A percentile compares a stretch with the other conserved stretches of the same genome.
These are phyloP conservation scores for Ballota nigra DNA, from an alignment of 257 asterid species.

Conservation along the genomic window DNA sequence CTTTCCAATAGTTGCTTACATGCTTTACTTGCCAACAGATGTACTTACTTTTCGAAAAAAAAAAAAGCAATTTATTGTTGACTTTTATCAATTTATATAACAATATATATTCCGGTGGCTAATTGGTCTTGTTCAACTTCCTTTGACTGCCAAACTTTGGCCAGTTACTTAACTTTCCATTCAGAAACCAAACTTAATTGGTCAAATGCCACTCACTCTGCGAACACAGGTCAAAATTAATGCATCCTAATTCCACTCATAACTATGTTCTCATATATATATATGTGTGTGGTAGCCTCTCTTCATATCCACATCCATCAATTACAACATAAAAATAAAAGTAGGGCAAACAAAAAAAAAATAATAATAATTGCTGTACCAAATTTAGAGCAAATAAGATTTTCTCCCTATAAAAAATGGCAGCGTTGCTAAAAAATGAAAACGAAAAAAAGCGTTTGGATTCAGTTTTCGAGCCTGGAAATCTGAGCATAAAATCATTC, in stretches of 20 bases:
- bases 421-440: constrained; percentile 2
- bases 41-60: too few relatives aligned
- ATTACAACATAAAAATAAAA: neutral
- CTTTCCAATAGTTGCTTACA: too few relatives aligned
- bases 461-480: constrained; percentile 46
- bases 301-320: constrained; percentile 1
- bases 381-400: too few relatives aligned
- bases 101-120: too few relatives aligned
- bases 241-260: constrained; percentile 21
- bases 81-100: too few relatives aligned
- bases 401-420: constrained; percentile 19
- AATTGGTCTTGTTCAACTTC: too few relatives aligned
- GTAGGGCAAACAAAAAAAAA: too few relatives aligned
- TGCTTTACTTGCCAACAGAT: too few relatives aligned
- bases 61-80: too few relatives aligned
- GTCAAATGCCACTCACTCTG: constrained; percentile 22
- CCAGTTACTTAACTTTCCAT: neutral
- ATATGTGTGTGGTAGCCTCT: too few relatives aligned
- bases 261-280: neutral
- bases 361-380: too few relatives aligned
- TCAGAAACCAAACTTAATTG: constrained; percentile 6
- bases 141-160: constrained; percentile 11
- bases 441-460: neutral
- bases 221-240: constrained; percentile 9
- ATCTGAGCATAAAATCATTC: constrained; percentile 29